These are phyloP conservation scores for Kazachstania sp. DNA, from an alignment of 1,139 yeast genomes.

Conservation along the genomic window DNA sequence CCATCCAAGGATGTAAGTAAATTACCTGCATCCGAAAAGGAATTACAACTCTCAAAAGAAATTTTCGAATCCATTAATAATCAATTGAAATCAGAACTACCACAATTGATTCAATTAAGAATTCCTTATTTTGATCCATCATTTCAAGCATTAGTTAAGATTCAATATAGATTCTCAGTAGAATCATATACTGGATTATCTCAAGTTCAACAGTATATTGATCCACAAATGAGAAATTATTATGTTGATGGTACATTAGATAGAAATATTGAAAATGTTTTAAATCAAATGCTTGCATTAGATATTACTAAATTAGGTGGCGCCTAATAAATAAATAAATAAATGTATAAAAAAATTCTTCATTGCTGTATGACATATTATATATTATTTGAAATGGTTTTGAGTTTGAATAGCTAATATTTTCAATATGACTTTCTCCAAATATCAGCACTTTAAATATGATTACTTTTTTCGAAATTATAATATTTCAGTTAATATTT, in stretches of 20 bases:
- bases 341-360: neutral
- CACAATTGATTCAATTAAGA: constrained; percentile 79
- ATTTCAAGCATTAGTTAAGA: constrained; percentile 89
- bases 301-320: constrained; percentile 45
- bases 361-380: neutral
- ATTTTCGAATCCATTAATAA: constrained; percentile 73
- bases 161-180: constrained; percentile 87
- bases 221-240: constrained; percentile 80
- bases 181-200: constrained; percentile 92
- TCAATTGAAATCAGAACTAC: constrained; percentile 78
- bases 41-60: constrained; percentile 69
- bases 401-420: too few species aligned
- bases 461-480: too few species aligned
- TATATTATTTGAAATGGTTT: too few species aligned
- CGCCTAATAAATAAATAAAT: neutral
- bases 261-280: constrained; percentile 69
- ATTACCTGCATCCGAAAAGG: constrained; percentile 83
- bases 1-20: constrained; percentile 91
- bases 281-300: constrained; percentile 75
- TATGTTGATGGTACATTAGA: constrained; percentile 89
- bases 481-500: too few species aligned
- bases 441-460: too few species aligned
- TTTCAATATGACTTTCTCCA: too few species aligned
- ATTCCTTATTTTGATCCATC: constrained; percentile 96
- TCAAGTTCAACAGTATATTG: constrained; percentile 89